Evolutionary conservation across 768 basidiomycete genomes (phyloP), one percentile per base, ranked within the genome.

Genomic region (Filobasidium floriforme): DNA sequence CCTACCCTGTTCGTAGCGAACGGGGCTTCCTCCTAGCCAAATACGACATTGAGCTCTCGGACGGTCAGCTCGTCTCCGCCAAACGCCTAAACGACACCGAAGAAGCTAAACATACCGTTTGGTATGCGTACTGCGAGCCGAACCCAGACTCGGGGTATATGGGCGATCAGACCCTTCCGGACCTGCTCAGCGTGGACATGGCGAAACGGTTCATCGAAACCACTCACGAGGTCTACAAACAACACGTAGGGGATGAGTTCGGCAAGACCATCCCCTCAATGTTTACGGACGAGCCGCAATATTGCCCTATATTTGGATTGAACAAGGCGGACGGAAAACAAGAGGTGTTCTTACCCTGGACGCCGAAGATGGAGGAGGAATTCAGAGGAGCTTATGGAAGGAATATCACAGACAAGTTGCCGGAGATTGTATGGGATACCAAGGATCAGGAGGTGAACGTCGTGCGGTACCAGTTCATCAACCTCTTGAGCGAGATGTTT

Each of bases 271-370:
- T 72, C 0, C 73, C 73, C 3, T 71, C 70, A 1, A 74, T 74
- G 43, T 74, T 74, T 64, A 72, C 72, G 0, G 73, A 74, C 51
- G 73, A 74, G 29, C 73, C 73, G 14, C 73, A 74, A 52, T 67
- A 61, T 60, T 67, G 66, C 59, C 63, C 62, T 41, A 65, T 65
- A n/a, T 18, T 51, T 41, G 57, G 61, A 5, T 62, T 72, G 18
- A 65, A 64, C 46, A 52, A 59, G 37, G 43, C 68, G 1, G 62
- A 66, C 22, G 62, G 60, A 12, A 57, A 57, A 10, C 60, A 68
- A 52, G 73, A 73, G 54, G 59, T 72, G 11, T 73, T 73, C 64
- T 37, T 71, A 12, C 73, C 73, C 14, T 73, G 71, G 71, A 73
- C 73, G 5, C 44, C n/a, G n/a, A 54, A 61, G 5, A 60, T 73